These are phyloP conservation scores for Phytophthora boehmeriae DNA, from an alignment of 352 stramenopile species.

Conservation along the genomic window DNA sequence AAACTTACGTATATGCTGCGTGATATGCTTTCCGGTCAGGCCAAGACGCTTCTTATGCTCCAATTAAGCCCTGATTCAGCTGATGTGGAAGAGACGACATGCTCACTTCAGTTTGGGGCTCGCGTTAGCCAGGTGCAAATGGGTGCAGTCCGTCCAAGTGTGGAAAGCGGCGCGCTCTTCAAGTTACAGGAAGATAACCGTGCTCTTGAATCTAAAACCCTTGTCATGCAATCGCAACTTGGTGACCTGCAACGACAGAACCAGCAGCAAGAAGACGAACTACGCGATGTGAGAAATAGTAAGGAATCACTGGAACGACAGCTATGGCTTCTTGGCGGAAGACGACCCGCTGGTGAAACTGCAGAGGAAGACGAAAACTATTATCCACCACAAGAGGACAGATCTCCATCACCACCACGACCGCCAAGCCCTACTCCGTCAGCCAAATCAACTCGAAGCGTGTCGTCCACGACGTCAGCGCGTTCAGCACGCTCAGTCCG, in stretches of 20 bases:
- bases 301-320: slow-evolving; percentile 54
- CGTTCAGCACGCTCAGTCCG: slow-evolving; percentile 39
- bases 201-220: slow-evolving; percentile 42
- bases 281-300: slow-evolving; percentile 43
- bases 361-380: slow-evolving; percentile 31
- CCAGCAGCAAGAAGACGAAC: slow-evolving; percentile 54
- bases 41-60: slow-evolving; percentile 94
- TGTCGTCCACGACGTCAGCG: slow-evolving; percentile 43
- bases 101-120: slow-evolving; percentile 89
- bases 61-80: slow-evolving; percentile 83
- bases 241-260: slow-evolving; percentile 53
- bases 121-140: slow-evolving; percentile 91
- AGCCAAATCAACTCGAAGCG: slow-evolving; percentile 47
- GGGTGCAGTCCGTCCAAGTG: slow-evolving; percentile 78
- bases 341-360: slow-evolving; percentile 30
- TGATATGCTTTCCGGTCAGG: slow-evolving; percentile 90
- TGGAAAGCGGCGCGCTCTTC: slow-evolving; percentile 80
- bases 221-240: slow-evolving; percentile 36
- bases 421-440: slow-evolving; percentile 53
- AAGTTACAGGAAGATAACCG: slow-evolving; percentile 74
- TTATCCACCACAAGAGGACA: slow-evolving; percentile 9
- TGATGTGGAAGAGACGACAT: slow-evolving; percentile 90
- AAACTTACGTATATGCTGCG: slow-evolving; percentile 95
- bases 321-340: slow-evolving; percentile 47
- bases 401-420: slow-evolving; percentile 22